Evolutionary conservation across 176 grass and related monocot genomes (phyloP).

Genomic region (Eleusine indica): DNA sequence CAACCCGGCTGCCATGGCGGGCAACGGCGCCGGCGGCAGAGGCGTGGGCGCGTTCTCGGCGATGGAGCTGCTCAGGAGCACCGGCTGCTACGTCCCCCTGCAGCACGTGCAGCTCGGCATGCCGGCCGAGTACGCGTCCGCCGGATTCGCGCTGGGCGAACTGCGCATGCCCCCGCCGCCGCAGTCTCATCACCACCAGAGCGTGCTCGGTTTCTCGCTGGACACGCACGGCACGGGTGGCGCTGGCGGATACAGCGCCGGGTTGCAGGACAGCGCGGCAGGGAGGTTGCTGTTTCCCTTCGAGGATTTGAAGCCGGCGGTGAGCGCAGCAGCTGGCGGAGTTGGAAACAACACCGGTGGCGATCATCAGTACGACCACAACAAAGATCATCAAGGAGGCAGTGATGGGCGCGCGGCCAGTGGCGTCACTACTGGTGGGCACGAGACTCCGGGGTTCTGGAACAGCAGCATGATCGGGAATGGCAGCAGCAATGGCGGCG

Average conservation of each 20-base stretch:
- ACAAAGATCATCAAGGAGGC: slow-evolving; percentile 50
- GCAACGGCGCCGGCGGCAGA: slow-evolving; percentile 30
- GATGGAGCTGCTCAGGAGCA: slow-evolving; percentile 84
- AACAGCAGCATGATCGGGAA: slow-evolving; percentile 58
- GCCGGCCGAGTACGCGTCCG: slow-evolving; percentile 58
- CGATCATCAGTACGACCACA: slow-evolving; percentile 43
- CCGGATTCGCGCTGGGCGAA: slow-evolving; percentile 62
- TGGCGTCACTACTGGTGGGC: slow-evolving; percentile 32
- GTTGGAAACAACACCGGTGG: slow-evolving; percentile 40
- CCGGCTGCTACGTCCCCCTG: slow-evolving; percentile 63
- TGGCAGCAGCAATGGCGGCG: slow-evolving; percentile 55
- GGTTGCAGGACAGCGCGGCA: slow-evolving; percentile 53
- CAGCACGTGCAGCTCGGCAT: slow-evolving; percentile 58
- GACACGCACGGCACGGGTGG: slow-evolving; percentile 51
- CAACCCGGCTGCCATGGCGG: slow-evolving; percentile 23
- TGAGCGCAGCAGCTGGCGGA: slow-evolving; percentile 20
- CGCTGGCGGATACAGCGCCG: slow-evolving; percentile 35
- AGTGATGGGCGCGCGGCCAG: background rate
- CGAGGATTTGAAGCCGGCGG: slow-evolving; percentile 73
- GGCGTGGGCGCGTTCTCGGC: slow-evolving; percentile 67
- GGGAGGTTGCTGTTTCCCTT: slow-evolving; percentile 83
- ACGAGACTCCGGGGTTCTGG: slow-evolving; percentile 59
- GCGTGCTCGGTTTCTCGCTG: slow-evolving; percentile 64
- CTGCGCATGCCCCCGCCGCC: slow-evolving; percentile 53
- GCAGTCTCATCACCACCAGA: slow-evolving; percentile 33